Evolutionary conservation across 2,329 filamentous ascomycete species (phyloP).

Genomic region (Fusarium sp.): DNA sequence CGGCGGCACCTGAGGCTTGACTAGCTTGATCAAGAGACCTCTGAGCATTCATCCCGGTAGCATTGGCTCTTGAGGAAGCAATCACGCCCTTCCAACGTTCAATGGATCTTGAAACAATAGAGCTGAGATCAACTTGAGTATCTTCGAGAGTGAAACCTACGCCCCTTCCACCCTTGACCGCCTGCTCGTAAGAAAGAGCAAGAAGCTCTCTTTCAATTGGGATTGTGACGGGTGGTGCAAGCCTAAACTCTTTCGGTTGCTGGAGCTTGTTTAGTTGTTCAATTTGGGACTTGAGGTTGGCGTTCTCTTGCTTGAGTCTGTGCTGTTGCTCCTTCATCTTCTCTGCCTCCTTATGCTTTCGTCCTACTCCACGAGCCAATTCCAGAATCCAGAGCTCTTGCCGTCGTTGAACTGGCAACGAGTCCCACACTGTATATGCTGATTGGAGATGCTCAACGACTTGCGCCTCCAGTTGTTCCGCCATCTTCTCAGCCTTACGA

Average conservation of each 20-base stretch:
- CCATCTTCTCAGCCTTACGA: constrained; percentile 64
- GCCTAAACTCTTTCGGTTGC: constrained; percentile 70
- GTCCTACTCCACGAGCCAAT: constrained; percentile 69
- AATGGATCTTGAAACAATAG: constrained; percentile 66
- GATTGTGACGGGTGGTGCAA: constrained; percentile 64
- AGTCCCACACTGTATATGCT: constrained; percentile 82
- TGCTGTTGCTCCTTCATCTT: constrained; percentile 64
- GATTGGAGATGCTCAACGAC: constrained; percentile 81
- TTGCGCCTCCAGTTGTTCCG: constrained; percentile 73
- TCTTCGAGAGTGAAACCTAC: constrained; percentile 65
- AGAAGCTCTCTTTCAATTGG: constrained; percentile 64
- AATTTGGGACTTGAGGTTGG: constrained; percentile 68
- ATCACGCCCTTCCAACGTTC: constrained; percentile 73
- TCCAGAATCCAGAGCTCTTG: constrained; percentile 72
- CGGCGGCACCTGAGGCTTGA: constrained; percentile 38
- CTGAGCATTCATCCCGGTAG: constrained; percentile 64
- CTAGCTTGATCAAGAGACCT: constrained; percentile 58
- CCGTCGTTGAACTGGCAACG: constrained; percentile 67
- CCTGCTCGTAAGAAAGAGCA: constrained; percentile 60
- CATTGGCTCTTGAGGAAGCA: constrained; percentile 60
- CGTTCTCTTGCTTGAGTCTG: constrained; percentile 67
- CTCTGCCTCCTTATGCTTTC: constrained; percentile 67
- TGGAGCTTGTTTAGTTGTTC: constrained; percentile 70
- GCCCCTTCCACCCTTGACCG: constrained; percentile 54
- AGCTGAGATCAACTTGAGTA: constrained; percentile 64